Evolutionary conservation across 73 alveolate genomes (phyloP).

Genomic region (Stentor coeruleus): DNA sequence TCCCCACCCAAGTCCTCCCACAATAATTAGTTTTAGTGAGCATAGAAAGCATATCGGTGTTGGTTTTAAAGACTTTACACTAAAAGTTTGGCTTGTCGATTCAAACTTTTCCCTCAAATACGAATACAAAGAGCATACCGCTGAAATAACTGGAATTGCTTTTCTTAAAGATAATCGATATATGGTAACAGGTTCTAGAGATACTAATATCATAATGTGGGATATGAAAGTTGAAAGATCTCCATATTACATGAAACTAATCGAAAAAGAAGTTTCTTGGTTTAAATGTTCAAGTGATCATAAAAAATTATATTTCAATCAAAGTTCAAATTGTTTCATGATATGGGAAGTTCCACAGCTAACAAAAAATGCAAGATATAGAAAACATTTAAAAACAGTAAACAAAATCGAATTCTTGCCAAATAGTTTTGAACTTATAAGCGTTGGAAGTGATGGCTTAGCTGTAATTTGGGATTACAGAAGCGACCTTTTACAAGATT

Average conservation of each 20-base stretch:
- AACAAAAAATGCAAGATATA: background rate
- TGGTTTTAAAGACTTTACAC: background rate
- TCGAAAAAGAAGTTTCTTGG: background rate
- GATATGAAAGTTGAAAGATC: conserved; percentile 1
- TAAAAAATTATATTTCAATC: background rate
- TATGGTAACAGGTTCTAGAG: background rate
- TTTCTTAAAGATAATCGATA: background rate
- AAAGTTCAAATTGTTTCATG: background rate
- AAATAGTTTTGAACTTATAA: background rate
- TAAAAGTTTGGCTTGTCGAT: background rate
- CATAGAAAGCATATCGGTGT: background rate
- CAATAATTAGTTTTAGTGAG: background rate
- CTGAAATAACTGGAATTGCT: conserved; percentile 2
- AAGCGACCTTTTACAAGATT: background rate
- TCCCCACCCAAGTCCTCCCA: background rate
- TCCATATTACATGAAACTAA: background rate
- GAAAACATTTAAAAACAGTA: background rate
- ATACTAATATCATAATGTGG: background rate
- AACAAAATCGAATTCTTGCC: background rate
- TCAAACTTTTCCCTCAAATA: background rate
- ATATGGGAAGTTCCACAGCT: background rate
- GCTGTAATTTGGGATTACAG: background rate
- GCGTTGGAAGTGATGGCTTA: background rate
- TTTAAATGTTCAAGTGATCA: background rate
- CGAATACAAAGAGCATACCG: background rate